These are phyloP conservation scores for Candida oleophila DNA, from an alignment of 805 yeast species.

Conservation along the genomic window DNA sequence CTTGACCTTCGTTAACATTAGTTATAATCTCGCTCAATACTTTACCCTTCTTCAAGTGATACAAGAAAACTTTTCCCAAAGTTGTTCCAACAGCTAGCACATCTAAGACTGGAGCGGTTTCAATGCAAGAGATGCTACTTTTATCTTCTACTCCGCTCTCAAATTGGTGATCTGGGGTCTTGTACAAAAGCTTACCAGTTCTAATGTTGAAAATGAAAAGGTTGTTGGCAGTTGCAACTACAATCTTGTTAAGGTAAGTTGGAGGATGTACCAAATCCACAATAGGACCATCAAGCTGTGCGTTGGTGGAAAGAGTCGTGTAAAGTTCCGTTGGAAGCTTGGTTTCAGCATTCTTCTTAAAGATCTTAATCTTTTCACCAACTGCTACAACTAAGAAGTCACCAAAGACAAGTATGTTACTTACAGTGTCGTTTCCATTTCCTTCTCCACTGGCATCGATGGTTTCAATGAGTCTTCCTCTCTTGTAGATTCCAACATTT, in stretches of 20 bases:
- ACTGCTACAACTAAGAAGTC: conserved; percentile 64
- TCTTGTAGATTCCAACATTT: conserved; percentile 71
- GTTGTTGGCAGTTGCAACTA: conserved; percentile 70
- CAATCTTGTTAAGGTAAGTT: conserved; percentile 86
- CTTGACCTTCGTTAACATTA: conserved; percentile 38
- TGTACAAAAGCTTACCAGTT: conserved; percentile 69
- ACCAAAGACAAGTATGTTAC: conserved; percentile 67
- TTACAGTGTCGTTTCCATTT: conserved; percentile 38
- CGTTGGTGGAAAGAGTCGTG: conserved; percentile 54
- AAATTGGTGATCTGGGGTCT: conserved; percentile 48
- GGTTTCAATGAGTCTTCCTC: conserved; percentile 66
- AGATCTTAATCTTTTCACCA: conserved; percentile 46
- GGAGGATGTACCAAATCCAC: conserved; percentile 78
- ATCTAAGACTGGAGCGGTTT: conserved; percentile 85
- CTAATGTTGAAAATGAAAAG: conserved; percentile 69
- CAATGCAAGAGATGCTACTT: conserved; percentile 57
- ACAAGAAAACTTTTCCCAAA: conserved; percentile 63
- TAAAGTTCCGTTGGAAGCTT: conserved; percentile 64
- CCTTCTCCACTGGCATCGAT: conserved; percentile 30
- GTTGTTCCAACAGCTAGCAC: conserved; percentile 74
- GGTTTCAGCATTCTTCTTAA: conserved; percentile 41
- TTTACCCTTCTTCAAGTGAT: conserved; percentile 65
- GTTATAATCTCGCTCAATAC: conserved; percentile 29
- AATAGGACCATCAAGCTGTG: conserved; percentile 67
- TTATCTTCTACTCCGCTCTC: conserved; percentile 31